phyloP scores from a whole-genome alignment of 108 stramenopile species.

The Epithemia pelagica region DNA sequence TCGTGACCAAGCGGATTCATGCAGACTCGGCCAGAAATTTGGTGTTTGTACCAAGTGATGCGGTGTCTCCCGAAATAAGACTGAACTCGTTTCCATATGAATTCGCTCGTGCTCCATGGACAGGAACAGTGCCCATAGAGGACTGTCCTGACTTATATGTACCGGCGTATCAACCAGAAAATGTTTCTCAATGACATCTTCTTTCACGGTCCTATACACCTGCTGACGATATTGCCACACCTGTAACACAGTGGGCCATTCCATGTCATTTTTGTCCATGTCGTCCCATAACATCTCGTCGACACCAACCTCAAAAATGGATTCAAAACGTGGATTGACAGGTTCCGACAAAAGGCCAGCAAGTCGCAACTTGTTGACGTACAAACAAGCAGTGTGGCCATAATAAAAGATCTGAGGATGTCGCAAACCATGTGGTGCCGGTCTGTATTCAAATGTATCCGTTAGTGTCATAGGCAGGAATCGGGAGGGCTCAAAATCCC shows the following conservation, averaged over 20 bases:
- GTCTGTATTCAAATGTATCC: slow-evolving; percentile 17
- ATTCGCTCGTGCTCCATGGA: slow-evolving; percentile 95
- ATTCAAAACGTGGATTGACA: slow-evolving; percentile 81
- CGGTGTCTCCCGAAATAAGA: slow-evolving; percentile 88
- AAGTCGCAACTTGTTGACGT: slow-evolving; percentile 89
- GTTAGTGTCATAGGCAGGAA: too few species aligned
- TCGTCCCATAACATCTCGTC: slow-evolving; percentile 98
- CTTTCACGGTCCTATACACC: slow-evolving; percentile 64
- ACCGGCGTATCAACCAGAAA: slow-evolving; percentile 48
- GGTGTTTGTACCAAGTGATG: slow-evolving; percentile 75
- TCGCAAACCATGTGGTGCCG: slow-evolving; percentile 78
- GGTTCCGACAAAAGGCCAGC: slow-evolving; percentile 71
- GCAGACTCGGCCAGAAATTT: slow-evolving; percentile 66
- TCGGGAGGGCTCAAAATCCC: too few species aligned
- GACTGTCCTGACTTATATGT: slow-evolving; percentile 54
- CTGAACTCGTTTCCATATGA: slow-evolving; percentile 92
- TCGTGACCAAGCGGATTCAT: slow-evolving; percentile 43
- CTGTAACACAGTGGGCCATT: slow-evolving; percentile 87
- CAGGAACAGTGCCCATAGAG: slow-evolving; percentile 90
- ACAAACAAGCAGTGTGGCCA: slow-evolving; percentile 87
- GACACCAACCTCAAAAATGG: slow-evolving; percentile 90
- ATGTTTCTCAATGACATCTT: slow-evolving; percentile 75
- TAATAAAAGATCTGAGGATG: slow-evolving; percentile 94
- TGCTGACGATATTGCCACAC: slow-evolving; percentile 78
- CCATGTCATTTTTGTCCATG: slow-evolving; percentile 85